A percentile compares a stretch with the other conserved stretches of the same genome.
Conservation (phyloP, 2,329 filamentous ascomycete genomes). For the Claviceps cyperi region DNA sequence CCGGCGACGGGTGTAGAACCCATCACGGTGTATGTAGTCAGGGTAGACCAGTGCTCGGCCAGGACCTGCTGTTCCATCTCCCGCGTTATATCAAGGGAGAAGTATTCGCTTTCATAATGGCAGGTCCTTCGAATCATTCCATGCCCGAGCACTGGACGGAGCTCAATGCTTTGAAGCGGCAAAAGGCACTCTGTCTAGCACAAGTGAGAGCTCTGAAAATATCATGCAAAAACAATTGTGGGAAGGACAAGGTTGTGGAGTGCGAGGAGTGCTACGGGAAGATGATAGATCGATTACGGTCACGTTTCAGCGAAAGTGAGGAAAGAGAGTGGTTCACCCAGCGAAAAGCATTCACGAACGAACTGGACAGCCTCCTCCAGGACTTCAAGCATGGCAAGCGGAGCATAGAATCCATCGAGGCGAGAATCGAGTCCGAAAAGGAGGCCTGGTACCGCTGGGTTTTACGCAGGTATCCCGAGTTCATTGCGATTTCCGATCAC, state of each 20-base stretch:
- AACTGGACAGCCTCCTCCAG: conserved; percentile 34
- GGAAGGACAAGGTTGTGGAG: conserved; percentile 26
- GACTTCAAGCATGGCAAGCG: conserved; percentile 29
- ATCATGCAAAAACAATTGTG: conserved; percentile 28
- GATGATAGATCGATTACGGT: conserved; percentile 30
- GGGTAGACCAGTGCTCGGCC: neutral
- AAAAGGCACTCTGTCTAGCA: conserved; percentile 22
- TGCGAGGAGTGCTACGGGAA: conserved; percentile 34
- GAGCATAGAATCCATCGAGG: conserved; percentile 32
- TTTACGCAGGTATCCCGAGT: conserved; percentile 23
- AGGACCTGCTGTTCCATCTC: neutral
- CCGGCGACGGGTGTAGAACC: neutral
- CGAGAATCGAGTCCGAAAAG: conserved; percentile 35
- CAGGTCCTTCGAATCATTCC: conserved; percentile 11
- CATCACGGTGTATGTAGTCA: neutral
- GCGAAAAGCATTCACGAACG: conserved; percentile 32
- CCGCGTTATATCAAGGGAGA: neutral
- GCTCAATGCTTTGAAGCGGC: conserved; percentile 18
- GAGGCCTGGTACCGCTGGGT: conserved; percentile 37
- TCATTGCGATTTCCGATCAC: conserved; percentile 19
- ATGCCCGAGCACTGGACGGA: conserved; percentile 27
- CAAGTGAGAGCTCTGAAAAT: conserved; percentile 28
- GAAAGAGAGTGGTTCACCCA: conserved; percentile 37
- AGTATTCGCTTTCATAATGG: conserved; percentile 10
- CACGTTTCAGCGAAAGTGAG: conserved; percentile 19